Conservation (phyloP, 2,329 filamentous ascomycete genomes). For the Hysterium pulicare region DNA sequence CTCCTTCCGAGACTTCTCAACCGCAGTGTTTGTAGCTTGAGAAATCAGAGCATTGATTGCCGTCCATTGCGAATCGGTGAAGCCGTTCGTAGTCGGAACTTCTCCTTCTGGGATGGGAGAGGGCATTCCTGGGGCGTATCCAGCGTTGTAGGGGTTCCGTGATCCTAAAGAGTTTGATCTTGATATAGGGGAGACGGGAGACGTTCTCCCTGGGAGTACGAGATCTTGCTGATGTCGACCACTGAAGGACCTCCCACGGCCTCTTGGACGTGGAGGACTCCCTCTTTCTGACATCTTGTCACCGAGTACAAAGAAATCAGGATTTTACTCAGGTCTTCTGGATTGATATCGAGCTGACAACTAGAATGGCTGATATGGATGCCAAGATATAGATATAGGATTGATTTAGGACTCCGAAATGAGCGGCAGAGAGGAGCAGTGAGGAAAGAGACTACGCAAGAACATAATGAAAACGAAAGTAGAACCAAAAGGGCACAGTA, state of each 20-base stretch:
- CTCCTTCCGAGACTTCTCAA: conserved; percentile 5
- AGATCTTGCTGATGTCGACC: conserved; percentile 8
- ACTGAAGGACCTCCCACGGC: conserved; percentile 6
- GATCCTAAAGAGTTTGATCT: conserved; percentile 2
- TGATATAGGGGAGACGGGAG: conserved; percentile 5
- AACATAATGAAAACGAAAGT: not conserved
- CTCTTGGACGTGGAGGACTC: conserved; percentile 2
- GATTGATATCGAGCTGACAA: no score
- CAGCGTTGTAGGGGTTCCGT: conserved; percentile 7
- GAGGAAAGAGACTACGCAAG: not conserved
- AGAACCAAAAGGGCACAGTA: not conserved
- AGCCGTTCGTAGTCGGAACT: conserved; percentile 5
- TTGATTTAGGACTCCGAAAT: not conserved
- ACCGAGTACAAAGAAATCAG: not conserved
- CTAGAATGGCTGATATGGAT: not conserved
- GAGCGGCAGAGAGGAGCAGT: not conserved
- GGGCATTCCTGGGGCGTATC: not conserved
- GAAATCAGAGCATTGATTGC: conserved; percentile 5
- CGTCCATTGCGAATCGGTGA: conserved; percentile 8
- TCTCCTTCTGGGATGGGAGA: not conserved
- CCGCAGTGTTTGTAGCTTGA: conserved; percentile 5
- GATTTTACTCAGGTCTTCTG: not conserved
- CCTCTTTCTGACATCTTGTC: conserved; percentile 6
- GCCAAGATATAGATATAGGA: not conserved
- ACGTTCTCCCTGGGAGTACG: conserved; percentile 5